Percentiles rank a stretch among this genome's conserved stretches.
Evolutionary conservation across 257 asterid genomes (phyloP).

Genomic region (Plantago elongata): DNA sequence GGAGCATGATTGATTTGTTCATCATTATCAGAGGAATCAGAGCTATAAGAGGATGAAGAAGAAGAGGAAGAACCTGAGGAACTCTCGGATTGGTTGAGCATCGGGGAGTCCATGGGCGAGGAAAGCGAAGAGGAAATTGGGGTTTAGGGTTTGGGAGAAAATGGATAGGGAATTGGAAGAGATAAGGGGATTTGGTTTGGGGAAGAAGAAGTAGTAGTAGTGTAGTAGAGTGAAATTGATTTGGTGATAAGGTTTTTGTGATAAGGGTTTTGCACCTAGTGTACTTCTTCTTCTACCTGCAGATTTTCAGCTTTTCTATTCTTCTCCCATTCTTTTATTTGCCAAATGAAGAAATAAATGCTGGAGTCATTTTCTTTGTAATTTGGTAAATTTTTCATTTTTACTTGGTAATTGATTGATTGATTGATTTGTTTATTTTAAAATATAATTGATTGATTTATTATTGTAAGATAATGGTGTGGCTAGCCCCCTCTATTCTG

Average conservation of each 20-base stretch:
- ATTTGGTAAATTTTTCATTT: no score
- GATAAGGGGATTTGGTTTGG: not conserved
- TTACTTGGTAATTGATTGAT: no score
- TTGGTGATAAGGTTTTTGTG: not conserved
- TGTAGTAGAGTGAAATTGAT: not conserved
- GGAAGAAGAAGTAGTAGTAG: no score
- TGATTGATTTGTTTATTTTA: no score
- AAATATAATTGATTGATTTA: no score
- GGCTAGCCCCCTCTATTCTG: no score
- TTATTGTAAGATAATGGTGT: no score
- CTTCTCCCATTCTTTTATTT: no score
- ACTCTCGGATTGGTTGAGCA: constrained; percentile 32
- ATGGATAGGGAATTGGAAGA: constrained; percentile 17
- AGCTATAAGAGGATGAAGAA: not conserved
- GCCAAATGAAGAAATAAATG: no score
- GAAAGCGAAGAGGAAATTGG: constrained; percentile 3
- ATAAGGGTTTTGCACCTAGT: not conserved
- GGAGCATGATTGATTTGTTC: constrained; percentile 10
- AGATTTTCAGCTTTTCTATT: not conserved
- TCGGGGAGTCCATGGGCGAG: constrained; percentile 41
- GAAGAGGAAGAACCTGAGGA: constrained; percentile 29
- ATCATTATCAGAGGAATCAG: constrained; percentile 16
- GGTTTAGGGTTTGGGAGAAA: constrained; percentile 2
- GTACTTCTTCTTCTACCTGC: no score
- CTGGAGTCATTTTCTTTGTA: no score